Conservation (phyloP, 768 basidiomycete genomes). For the Phylloporus sp. region DNA sequence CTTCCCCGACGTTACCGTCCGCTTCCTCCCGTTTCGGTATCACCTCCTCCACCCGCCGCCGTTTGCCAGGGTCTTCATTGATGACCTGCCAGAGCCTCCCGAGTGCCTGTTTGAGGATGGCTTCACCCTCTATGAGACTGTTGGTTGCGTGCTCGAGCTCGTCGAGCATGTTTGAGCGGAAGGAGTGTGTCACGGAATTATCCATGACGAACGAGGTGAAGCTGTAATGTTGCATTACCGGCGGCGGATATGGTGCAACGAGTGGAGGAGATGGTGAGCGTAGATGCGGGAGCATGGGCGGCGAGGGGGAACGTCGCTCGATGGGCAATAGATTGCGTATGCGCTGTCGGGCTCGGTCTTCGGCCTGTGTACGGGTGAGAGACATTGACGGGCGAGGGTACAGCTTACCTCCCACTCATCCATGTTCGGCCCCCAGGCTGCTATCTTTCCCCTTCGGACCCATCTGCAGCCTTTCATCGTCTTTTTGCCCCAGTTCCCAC, state of each 20-base stretch:
- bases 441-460: constrained; percentile 78
- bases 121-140: constrained; percentile 80
- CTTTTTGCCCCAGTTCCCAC: constrained; percentile 87
- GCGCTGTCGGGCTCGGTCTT: constrained; percentile 81
- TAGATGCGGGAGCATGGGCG: constrained; percentile 70
- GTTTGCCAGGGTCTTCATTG: constrained; percentile 59
- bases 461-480: constrained; percentile 71
- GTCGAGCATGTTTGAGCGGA: constrained; percentile 72
- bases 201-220: constrained; percentile 87
- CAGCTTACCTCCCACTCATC: constrained; percentile 80
- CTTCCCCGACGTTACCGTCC: constrained; percentile 47
- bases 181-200: constrained; percentile 77
- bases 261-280: constrained; percentile 78
- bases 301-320: constrained; percentile 63
- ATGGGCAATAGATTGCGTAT: constrained; percentile 62
- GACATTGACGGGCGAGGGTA: constrained; percentile 5
- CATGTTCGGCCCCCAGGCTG: constrained; percentile 77
- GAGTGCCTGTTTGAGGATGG: constrained; percentile 64
- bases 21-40: constrained; percentile 69
- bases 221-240: constrained; percentile 62
- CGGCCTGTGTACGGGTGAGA: constrained; percentile 45
- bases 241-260: constrained; percentile 69
- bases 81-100: constrained; percentile 81
- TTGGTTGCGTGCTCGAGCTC: constrained; percentile 82
- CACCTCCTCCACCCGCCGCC: constrained; percentile 35